phyloP scores from a whole-genome alignment of 169 alveolate genomes.

The Pseudocohnilembus persalinus region DNA sequence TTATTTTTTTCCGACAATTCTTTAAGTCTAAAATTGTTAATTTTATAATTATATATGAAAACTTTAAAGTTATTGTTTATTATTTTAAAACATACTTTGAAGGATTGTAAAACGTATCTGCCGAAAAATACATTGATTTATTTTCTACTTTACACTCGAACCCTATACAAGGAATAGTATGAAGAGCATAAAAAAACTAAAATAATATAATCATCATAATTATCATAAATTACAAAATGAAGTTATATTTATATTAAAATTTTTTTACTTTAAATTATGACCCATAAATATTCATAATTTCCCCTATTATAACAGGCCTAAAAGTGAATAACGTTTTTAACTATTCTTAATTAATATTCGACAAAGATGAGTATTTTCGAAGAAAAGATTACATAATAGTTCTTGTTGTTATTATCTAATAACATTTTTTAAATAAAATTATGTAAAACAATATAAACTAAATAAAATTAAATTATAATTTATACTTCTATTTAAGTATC shows the following conservation, averaged over 20 bases:
- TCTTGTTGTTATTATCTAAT: conserved; percentile 42
- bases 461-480: background rate
- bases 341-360: conserved; percentile 23
- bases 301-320: conserved; percentile 43
- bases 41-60: background rate
- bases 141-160: conserved; percentile 29
- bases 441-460: background rate
- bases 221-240: too few relatives aligned
- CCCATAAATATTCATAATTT: conserved; percentile 38
- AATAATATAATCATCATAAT: background rate
- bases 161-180: conserved; percentile 43
- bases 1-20: conserved; percentile 30
- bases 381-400: conserved; percentile 44
- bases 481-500: conserved; percentile 37
- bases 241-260: too few relatives aligned
- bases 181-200: conserved; percentile 43
- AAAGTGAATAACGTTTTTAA: conserved; percentile 30
- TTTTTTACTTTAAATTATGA: conserved; percentile 21
- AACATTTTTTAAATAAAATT: background rate
- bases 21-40: background rate
- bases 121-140: conserved; percentile 39
- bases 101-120: conserved; percentile 47
- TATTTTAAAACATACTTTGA: conserved; percentile 2
- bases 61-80: background rate
- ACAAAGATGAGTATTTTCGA: conserved; percentile 43